phyloP scores from a whole-genome alignment of 176 grass and related monocot genomes.

The Paspalum vaginatum region DNA sequence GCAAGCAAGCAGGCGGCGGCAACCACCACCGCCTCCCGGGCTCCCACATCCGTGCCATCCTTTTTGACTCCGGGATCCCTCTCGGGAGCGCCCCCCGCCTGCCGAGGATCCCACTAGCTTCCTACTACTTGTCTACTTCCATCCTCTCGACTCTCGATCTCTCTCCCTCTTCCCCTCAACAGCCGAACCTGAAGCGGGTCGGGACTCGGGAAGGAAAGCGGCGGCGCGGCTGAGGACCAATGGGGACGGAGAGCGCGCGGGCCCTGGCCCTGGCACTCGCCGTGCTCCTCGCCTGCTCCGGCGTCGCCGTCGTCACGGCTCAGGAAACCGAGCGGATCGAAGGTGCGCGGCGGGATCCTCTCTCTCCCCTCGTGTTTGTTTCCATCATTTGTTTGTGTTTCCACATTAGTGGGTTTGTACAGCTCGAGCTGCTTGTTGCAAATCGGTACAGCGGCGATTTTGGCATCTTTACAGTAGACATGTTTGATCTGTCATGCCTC shows the following conservation, averaged over 20 bases:
- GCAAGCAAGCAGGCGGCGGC: background rate
- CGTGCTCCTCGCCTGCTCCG: conserved; percentile 6
- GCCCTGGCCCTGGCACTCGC: conserved; percentile 12
- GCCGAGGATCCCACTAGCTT: background rate
- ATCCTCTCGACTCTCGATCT: background rate
- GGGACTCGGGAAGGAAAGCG: background rate
- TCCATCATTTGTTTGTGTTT: too few relatives aligned
- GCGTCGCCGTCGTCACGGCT: background rate
- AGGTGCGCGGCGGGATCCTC: background rate
- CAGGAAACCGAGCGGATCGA: conserved; percentile 39
- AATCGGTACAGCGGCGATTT: background rate
- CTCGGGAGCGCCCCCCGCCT: background rate
- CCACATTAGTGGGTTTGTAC: background rate
- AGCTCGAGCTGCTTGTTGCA: background rate
- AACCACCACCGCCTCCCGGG: background rate
- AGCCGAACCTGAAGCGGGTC: background rate
- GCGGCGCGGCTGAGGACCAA: background rate
- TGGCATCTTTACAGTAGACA: background rate
- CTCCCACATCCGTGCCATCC: conserved; percentile 5
- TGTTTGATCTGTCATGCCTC: conserved; percentile 8
- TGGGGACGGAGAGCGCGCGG: conserved; percentile 5
- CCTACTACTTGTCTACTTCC: background rate
- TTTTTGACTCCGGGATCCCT: conserved; percentile 6
- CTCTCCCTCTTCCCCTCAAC: background rate
- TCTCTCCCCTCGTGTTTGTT: too few relatives aligned